Conservation (phyloP, 345 rosid species). For the Salix viminalis region DNA sequence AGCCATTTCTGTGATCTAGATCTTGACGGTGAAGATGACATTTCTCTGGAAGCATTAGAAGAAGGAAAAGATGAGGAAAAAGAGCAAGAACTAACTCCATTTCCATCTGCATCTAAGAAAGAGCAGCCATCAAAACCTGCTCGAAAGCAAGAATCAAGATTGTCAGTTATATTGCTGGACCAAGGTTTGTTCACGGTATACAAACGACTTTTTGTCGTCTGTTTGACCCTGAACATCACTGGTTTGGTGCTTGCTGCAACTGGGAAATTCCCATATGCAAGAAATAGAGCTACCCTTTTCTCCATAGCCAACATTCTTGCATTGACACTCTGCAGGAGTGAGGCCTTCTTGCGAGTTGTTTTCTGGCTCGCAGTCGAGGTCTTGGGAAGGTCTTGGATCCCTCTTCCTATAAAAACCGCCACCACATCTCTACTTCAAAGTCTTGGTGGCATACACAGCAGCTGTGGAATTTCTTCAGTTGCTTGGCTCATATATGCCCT, state of each 20-base stretch:
- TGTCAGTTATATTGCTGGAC: constrained; percentile 66
- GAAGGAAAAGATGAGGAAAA: constrained; percentile 30
- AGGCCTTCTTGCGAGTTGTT: constrained; percentile 54
- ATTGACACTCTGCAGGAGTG: constrained; percentile 69
- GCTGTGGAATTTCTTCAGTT: constrained; percentile 69
- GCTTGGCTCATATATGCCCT: constrained; percentile 65
- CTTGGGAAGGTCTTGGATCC: constrained; percentile 57
- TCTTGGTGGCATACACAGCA: constrained; percentile 74
- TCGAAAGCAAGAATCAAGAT: constrained; percentile 49
- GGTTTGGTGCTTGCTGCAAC: constrained; percentile 58
- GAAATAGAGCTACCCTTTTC: constrained; percentile 57
- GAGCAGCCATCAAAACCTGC: constrained; percentile 36
- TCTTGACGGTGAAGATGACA: constrained; percentile 16
- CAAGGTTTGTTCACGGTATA: constrained; percentile 79
- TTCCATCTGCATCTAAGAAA: constrained; percentile 27
- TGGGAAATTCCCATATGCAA: constrained; percentile 59
- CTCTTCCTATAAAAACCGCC: constrained; percentile 49
- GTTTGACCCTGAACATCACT: constrained; percentile 42
- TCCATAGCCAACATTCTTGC: constrained; percentile 67
- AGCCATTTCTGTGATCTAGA: constrained; percentile 79
- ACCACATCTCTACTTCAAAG: constrained; percentile 70
- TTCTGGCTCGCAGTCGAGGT: constrained; percentile 55
- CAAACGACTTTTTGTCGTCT: constrained; percentile 57
- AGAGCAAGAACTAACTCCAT: constrained; percentile 6
- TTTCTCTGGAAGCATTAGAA: constrained; percentile 27